Percentiles rank a stretch among this genome's conserved stretches.
phyloP scores from a whole-genome alignment of 805 yeast genomes.

The Suhomyces xylopsoci region DNA sequence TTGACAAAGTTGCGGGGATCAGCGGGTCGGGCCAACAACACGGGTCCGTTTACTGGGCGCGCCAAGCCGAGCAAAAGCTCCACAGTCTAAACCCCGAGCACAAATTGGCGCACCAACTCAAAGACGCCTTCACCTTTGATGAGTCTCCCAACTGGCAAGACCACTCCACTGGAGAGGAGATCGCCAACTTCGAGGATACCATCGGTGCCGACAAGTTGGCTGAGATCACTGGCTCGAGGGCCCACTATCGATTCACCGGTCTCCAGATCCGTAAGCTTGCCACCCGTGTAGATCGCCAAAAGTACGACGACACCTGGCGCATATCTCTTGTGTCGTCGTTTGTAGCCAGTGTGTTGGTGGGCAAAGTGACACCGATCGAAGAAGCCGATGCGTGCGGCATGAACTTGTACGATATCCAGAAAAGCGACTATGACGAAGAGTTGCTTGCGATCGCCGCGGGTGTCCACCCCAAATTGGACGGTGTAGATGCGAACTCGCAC shows the following conservation, averaged over 20 bases:
- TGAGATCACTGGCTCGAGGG: slow-evolving; percentile 73
- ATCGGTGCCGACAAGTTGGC: slow-evolving; percentile 65
- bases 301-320: slow-evolving; percentile 54
- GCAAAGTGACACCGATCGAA: slow-evolving; percentile 63
- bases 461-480: slow-evolving; percentile 43
- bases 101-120: slow-evolving; percentile 38
- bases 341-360: slow-evolving; percentile 66
- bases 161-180: slow-evolving; percentile 75
- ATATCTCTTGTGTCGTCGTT: slow-evolving; percentile 79
- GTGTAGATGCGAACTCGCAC: slow-evolving; percentile 17
- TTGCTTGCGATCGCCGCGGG: slow-evolving; percentile 57
- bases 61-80: slow-evolving; percentile 43
- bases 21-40: slow-evolving; percentile 92
- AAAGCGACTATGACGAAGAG: slow-evolving; percentile 52
- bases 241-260: slow-evolving; percentile 88
- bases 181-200: slow-evolving; percentile 55
- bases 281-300: slow-evolving; percentile 47
- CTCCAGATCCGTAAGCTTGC: slow-evolving; percentile 81
- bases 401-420: slow-evolving; percentile 76
- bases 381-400: slow-evolving; percentile 91
- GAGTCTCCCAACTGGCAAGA: slow-evolving; percentile 94
- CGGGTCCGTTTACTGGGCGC: slow-evolving; percentile 82
- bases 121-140: slow-evolving; percentile 54
- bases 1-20: slow-evolving; percentile 58
- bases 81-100: slow-evolving; percentile 25